Evolutionary conservation across 139 green algal genomes (phyloP).

Genomic region (Chlorella sp.): DNA sequence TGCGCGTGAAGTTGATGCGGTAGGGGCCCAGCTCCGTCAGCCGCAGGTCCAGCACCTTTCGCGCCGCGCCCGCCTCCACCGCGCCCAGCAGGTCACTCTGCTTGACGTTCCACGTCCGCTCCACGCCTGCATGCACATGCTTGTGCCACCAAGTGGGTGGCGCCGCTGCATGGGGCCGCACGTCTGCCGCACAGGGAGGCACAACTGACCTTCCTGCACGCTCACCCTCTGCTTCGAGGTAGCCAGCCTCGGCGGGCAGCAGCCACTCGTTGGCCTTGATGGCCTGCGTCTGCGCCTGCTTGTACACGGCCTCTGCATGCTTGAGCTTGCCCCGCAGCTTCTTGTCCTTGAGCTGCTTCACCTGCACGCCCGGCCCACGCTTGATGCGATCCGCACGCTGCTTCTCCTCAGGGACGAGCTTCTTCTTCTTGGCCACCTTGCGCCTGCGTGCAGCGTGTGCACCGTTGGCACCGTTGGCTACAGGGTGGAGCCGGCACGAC

Average conservation of each 20-base stretch:
- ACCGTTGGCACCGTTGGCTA: too few species aligned
- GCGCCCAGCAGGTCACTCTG: constrained; percentile 74
- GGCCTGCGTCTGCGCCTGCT: constrained; percentile 52
- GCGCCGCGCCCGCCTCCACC: constrained; percentile 45
- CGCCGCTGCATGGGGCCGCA: too few species aligned
- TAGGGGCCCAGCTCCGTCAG: constrained; percentile 81
- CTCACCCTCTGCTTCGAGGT: constrained; percentile 79
- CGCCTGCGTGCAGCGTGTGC: not conserved
- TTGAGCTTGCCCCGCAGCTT: constrained; percentile 79
- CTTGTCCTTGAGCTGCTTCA: constrained; percentile 62
- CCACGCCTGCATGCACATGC: constrained; percentile 53
- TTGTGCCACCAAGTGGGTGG: too few species aligned
- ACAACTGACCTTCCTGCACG: too few species aligned
- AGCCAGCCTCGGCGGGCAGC: constrained; percentile 65
- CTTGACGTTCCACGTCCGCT: constrained; percentile 83
- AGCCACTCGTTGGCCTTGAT: constrained; percentile 72
- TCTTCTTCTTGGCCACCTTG: not conserved
- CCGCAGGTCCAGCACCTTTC: constrained; percentile 86
- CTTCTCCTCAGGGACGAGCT: constrained; percentile 7
- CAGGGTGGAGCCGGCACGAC: not conserved
- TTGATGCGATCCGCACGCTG: constrained; percentile 14
- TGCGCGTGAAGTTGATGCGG: constrained; percentile 67
- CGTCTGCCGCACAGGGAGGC: too few species aligned
- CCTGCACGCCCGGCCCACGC: constrained; percentile 23
- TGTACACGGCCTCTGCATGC: constrained; percentile 50